Base-by-base conservation (phyloP, 805 yeast species). In the Saccharomyces eubayanus region DNA sequence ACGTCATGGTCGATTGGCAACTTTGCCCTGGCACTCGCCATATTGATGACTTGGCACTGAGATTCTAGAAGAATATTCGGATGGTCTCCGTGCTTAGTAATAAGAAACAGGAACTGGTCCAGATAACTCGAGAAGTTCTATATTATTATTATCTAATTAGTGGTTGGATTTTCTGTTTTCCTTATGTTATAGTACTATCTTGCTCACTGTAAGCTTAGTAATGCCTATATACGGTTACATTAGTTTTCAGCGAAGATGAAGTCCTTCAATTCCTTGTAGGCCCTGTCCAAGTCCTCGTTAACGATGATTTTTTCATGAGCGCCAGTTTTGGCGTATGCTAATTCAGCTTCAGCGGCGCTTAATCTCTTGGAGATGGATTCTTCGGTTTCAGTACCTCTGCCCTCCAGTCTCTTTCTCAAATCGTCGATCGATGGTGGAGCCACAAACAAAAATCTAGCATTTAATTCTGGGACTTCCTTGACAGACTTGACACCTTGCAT, bases 401-500 rank as follows among this genome's bases (percentile, higher is more conserved):
- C 85, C 50, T 77, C 80, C 62, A 94, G 80, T 73, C 99, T 83
- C 56, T 74, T 70, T 67, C 81, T 81, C 64, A 94, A 80, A 52
- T 77, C 82, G 52, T 89, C 96, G 60, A 90, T 74, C 20, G 94
- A 85, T 30, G 99, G 99, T 31, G 99, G 99, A 45, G 96, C 85
- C 57, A 94, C 71, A 67, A 94, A 94, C 61, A 94, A 74, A 71
- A 70, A 94, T 70, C 91, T 80, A 29, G 99, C 97, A 62, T 88
- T 82, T 63, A 94, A 77, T 60, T 81, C 81, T 16, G 96, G 82
- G 53, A 81, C 74, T 29, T 36, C 53, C 74, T 94, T 94, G 59
- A 94, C 97, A 28, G 89, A 79, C 74, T 87, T 85, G 64, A 94
- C 99, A 61, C 99, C 99, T 75, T 94, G 98, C 97, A 92, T 91